Conservation (phyloP, 1,139 yeast species). For the Candida sanyaensis region DNA sequence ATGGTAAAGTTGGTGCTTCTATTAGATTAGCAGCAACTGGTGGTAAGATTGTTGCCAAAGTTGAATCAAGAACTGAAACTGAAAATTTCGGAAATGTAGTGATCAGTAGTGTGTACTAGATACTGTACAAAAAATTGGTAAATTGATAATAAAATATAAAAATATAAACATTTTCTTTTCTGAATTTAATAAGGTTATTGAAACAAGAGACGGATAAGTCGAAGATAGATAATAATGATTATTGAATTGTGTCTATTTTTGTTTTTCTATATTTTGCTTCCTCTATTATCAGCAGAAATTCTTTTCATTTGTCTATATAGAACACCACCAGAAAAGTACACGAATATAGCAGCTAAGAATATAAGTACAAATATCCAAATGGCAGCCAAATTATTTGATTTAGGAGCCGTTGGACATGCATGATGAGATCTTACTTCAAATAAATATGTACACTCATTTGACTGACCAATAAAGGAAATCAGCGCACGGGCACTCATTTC, state of each 20-base stretch:
- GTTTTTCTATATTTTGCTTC: conserved; percentile 4
- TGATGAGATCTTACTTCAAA: conserved; percentile 85
- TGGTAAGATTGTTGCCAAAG: conserved; percentile 74
- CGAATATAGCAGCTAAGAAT: conserved; percentile 53
- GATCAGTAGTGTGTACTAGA: conserved; percentile 36
- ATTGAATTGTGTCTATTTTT: too few relatives aligned
- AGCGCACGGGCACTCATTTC: conserved; percentile 69
- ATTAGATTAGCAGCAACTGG: conserved; percentile 74
- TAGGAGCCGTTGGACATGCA: conserved; percentile 82
- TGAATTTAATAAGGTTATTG: neutral
- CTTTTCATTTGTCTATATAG: conserved; percentile 37
- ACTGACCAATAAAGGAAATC: conserved; percentile 68
- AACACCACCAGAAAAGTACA: conserved; percentile 57
- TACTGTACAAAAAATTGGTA: neutral
- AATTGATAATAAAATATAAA: neutral
- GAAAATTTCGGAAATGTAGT: conserved; percentile 49
- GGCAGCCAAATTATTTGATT: conserved; percentile 56
- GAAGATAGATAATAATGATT: too few relatives aligned
- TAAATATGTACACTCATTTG: conserved; percentile 77
- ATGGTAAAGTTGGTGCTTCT: conserved; percentile 67
- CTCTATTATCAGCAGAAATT: neutral
- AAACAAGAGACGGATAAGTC: too few relatives aligned
- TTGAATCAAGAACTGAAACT: conserved; percentile 68
- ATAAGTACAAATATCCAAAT: conserved; percentile 62
- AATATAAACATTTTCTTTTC: neutral